phyloP scores from a whole-genome alignment of 495 filamentous ascomycete genomes.

The Echria macrotheca region DNA sequence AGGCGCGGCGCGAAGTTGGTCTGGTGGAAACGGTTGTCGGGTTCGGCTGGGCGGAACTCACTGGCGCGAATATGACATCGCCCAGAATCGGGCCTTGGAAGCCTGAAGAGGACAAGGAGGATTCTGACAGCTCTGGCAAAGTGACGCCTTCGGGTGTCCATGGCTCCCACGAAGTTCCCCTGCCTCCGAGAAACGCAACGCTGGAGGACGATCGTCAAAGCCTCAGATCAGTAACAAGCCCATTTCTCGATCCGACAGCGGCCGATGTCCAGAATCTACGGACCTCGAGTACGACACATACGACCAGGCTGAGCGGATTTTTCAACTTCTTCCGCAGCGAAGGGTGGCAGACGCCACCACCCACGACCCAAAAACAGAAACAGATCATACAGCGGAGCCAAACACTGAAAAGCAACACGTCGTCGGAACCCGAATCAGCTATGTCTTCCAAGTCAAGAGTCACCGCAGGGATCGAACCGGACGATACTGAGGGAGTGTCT shows the following conservation, averaged over 20 bases:
- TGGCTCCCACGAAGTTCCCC: slow-evolving; percentile 49
- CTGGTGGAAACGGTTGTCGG: slow-evolving; percentile 85
- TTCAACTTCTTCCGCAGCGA: slow-evolving; percentile 57
- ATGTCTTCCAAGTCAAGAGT: slow-evolving; percentile 34
- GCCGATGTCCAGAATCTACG: slow-evolving; percentile 22
- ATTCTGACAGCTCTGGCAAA: slow-evolving; percentile 20
- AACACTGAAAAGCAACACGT: slow-evolving; percentile 48
- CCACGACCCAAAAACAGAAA: slow-evolving; percentile 44
- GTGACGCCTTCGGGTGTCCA: slow-evolving; percentile 17
- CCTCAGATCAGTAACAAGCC: slow-evolving; percentile 30
- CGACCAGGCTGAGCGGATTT: slow-evolving; percentile 51
- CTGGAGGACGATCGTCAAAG: slow-evolving; percentile 49
- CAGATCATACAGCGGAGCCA: slow-evolving; percentile 77
- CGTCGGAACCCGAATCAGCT: slow-evolving; percentile 30
- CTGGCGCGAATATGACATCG: slow-evolving; percentile 57
- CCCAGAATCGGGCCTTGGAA: slow-evolving; percentile 33
- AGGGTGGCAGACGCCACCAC: slow-evolving; percentile 26
- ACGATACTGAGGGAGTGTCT: slow-evolving; percentile 38
- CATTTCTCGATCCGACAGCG: slow-evolving; percentile 13
- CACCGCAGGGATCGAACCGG: slow-evolving; percentile 40
- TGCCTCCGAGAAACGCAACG: slow-evolving; percentile 50
- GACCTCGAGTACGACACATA: slow-evolving; percentile 21
- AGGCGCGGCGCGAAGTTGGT: slow-evolving; percentile 86
- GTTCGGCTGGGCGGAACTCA: slow-evolving; percentile 94
- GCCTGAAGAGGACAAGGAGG: slow-evolving; percentile 21